Conservation (phyloP, 75 land plant genomes). For the Sequoia sempervirens region DNA sequence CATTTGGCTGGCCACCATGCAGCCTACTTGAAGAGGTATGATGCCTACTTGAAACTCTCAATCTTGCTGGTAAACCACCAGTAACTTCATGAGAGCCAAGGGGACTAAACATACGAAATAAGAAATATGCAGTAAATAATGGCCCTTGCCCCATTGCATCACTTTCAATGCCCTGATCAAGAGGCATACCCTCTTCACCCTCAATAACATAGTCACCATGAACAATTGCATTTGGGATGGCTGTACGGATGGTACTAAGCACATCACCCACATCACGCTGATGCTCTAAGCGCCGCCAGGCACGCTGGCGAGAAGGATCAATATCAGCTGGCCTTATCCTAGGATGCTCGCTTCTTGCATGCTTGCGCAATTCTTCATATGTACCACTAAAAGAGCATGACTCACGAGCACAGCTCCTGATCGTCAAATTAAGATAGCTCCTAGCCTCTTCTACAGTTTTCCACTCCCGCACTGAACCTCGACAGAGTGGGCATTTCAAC, state of each 20-base stretch:
- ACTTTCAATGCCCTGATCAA: slow-evolving; percentile 21
- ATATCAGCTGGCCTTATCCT: slow-evolving; percentile 53
- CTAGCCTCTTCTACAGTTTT: slow-evolving; percentile 58
- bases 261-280: slow-evolving; percentile 66
- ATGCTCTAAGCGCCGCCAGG: slow-evolving; percentile 67
- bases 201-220: slow-evolving; percentile 84
- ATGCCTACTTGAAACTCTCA: slow-evolving; percentile 10
- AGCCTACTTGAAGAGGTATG: background rate
- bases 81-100: slow-evolving; percentile 15
- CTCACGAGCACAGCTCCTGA: slow-evolving; percentile 61
- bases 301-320: slow-evolving; percentile 67
- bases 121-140: slow-evolving; percentile 59
- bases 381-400: slow-evolving; percentile 62
- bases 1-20: background rate
- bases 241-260: slow-evolving; percentile 68
- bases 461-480: slow-evolving; percentile 62
- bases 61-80: slow-evolving; percentile 17
- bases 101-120: slow-evolving; percentile 70
- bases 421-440: slow-evolving; percentile 46
- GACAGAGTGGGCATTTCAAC: slow-evolving; percentile 71
- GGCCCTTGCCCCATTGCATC: slow-evolving; percentile 31
- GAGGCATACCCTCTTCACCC: slow-evolving; percentile 31
- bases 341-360: slow-evolving; percentile 72
- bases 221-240: slow-evolving; percentile 78
- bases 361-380: slow-evolving; percentile 64